Evolutionary conservation across 1,139 yeast genomes (phyloP).

Genomic region (Suhomyces panamericanus): DNA sequence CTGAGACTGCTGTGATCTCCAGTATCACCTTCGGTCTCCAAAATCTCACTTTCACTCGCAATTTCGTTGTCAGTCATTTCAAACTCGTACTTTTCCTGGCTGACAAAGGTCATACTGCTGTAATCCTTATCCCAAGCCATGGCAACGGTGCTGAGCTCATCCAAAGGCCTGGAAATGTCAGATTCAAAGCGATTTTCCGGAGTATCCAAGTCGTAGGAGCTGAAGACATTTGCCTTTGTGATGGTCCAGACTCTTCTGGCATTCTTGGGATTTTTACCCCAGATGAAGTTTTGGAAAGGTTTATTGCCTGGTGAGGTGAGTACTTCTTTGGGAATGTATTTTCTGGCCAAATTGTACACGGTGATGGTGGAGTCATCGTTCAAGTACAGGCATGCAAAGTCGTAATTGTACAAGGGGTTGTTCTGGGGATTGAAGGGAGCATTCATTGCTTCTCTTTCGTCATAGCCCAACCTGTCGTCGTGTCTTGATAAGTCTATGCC

Average conservation of each 20-base stretch:
- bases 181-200: conserved; percentile 18
- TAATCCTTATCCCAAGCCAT: conserved; percentile 54
- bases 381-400: conserved; percentile 75
- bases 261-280: conserved; percentile 34
- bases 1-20: conserved; percentile 7
- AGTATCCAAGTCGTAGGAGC: conserved; percentile 54
- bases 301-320: conserved; percentile 55
- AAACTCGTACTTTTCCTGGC: conserved; percentile 51
- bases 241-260: conserved; percentile 41
- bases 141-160: conserved; percentile 53
- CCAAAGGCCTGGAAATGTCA: conserved; percentile 51
- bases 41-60: conserved; percentile 11
- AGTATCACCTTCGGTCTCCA: conserved; percentile 6
- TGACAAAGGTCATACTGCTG: conserved; percentile 52
- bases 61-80: conserved; percentile 20
- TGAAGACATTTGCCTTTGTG: conserved; percentile 49
- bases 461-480: conserved; percentile 19
- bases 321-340: conserved; percentile 70
- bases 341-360: conserved; percentile 72
- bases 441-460: conserved; percentile 32
- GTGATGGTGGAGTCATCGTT: conserved; percentile 76
- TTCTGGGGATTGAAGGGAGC: conserved; percentile 6
- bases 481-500: conserved; percentile 7
- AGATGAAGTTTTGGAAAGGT: conserved; percentile 45
- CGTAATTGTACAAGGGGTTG: conserved; percentile 45